Conservation (phyloP, 352 stramenopile genomes). For the Globisporangium irregulare region DNA sequence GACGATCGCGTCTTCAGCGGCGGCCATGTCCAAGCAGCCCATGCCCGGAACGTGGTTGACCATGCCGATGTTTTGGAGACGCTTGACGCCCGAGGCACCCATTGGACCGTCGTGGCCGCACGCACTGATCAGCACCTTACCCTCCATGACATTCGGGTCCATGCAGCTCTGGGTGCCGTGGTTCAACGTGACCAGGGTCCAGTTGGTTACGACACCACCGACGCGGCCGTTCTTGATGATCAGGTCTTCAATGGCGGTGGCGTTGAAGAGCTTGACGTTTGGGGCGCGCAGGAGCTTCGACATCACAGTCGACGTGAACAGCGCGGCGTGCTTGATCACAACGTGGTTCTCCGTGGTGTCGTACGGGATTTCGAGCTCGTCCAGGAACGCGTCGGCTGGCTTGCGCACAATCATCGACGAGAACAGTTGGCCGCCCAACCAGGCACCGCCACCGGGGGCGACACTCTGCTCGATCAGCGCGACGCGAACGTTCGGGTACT, state of each 20-base stretch:
- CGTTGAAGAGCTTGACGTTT: slow-evolving; percentile 75
- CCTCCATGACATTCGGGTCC: slow-evolving; percentile 71
- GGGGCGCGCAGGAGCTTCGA: slow-evolving; percentile 49
- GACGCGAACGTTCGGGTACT: slow-evolving; percentile 54
- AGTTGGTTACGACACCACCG: slow-evolving; percentile 67
- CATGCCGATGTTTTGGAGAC: slow-evolving; percentile 65
- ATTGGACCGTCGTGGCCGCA: slow-evolving; percentile 64
- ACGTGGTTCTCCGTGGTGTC: slow-evolving; percentile 62
- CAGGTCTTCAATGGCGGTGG: slow-evolving; percentile 64
- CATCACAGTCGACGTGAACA: slow-evolving; percentile 70
- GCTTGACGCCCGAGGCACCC: slow-evolving; percentile 62
- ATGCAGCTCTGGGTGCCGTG: slow-evolving; percentile 72
- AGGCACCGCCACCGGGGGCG: slow-evolving; percentile 48
- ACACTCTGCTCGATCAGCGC: slow-evolving; percentile 66
- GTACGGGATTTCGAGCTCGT: slow-evolving; percentile 69
- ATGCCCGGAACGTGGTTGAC: slow-evolving; percentile 55
- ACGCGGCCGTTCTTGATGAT: slow-evolving; percentile 64
- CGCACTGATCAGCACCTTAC: slow-evolving; percentile 61
- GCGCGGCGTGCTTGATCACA: slow-evolving; percentile 60
- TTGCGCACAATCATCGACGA: slow-evolving; percentile 72
- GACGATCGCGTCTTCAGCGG: slow-evolving; percentile 64
- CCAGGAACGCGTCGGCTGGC: slow-evolving; percentile 53
- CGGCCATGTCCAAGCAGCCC: slow-evolving; percentile 56
- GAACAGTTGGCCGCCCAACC: slow-evolving; percentile 62
- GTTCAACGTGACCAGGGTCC: slow-evolving; percentile 63